Conservation (phyloP, 306 rosid genomes). For the Quercus glauca region DNA sequence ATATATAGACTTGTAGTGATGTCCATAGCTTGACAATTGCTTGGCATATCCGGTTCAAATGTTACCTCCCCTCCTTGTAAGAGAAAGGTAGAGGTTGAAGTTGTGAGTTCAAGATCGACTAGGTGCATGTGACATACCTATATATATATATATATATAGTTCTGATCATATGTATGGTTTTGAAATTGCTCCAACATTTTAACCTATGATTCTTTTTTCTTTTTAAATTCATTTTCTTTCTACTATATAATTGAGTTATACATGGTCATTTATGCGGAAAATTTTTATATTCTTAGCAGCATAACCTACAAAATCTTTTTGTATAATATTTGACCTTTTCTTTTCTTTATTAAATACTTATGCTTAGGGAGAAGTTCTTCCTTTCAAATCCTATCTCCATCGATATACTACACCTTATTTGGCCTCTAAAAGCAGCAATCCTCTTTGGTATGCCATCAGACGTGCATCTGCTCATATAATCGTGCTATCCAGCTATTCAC, state of each 20-base stretch:
- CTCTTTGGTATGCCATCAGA: slow-evolving; percentile 95
- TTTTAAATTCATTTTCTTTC: slow-evolving; percentile 1
- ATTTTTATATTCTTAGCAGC: slow-evolving; percentile 1
- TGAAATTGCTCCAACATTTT: slow-evolving; percentile 11
- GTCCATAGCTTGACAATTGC: neutral
- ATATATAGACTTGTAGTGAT: neutral
- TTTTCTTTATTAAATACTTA: neutral
- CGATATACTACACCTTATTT: slow-evolving; percentile 74
- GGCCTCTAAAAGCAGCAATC: slow-evolving; percentile 82
- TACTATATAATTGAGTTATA: neutral
- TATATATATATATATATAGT: neutral
- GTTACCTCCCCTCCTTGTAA: too few species aligned
- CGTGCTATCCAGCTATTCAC: slow-evolving; percentile 85
- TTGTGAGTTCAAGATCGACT: too few species aligned
- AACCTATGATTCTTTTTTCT: slow-evolving; percentile 3
- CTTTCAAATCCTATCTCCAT: slow-evolving; percentile 70
- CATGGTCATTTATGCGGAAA: neutral
- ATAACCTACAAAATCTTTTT: slow-evolving; percentile 10
- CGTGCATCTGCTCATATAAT: slow-evolving; percentile 97
- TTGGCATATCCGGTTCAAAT: neutral
- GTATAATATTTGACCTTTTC: neutral
- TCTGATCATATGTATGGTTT: neutral
- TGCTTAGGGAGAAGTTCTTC: slow-evolving; percentile 79
- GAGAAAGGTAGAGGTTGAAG: too few species aligned
- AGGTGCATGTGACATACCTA: too few species aligned